phyloP scores from a whole-genome alignment of 208 protist genomes.

The Angomonas deanei region DNA sequence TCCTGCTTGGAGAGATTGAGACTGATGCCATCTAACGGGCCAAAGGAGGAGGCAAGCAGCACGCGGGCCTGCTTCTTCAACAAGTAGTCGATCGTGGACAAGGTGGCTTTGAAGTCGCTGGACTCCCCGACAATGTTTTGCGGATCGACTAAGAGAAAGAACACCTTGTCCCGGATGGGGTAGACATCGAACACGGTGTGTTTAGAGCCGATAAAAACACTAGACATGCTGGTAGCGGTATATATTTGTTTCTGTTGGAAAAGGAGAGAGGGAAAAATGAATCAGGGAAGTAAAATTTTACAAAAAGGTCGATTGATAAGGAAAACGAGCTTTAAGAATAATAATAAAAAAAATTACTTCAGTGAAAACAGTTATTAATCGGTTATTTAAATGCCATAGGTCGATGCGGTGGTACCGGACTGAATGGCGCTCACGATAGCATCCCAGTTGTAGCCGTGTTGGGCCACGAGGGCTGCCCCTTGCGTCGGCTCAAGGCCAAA shows the following conservation, averaged over 20 bases:
- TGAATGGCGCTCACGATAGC: constrained; percentile 17
- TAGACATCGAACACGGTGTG: constrained; percentile 70
- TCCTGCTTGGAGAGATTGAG: constrained; percentile 37
- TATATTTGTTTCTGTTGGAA: no score
- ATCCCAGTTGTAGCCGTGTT: constrained; percentile 53
- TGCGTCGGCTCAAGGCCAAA: constrained; percentile 41
- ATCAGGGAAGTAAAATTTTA: not conserved
- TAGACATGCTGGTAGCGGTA: constrained; percentile 28
- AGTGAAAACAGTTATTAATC: no score
- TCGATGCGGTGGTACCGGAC: no score
- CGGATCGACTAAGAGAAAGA: constrained; percentile 64
- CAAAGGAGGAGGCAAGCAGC: constrained; percentile 57
- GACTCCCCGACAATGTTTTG: constrained; percentile 51
- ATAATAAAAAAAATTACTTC: constrained; percentile 4
- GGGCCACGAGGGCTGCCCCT: constrained; percentile 46
- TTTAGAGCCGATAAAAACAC: constrained; percentile 47
- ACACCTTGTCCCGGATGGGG: constrained; percentile 55
- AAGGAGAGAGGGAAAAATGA: not conserved
- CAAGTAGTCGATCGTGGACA: constrained; percentile 55
- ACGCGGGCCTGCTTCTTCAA: constrained; percentile 47
- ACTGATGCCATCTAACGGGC: constrained; percentile 33
- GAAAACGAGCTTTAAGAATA: not conserved
- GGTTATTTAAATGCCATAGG: no score
- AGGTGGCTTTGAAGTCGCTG: constrained; percentile 45
- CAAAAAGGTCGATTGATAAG: not conserved